These are phyloP conservation scores for Podila horticola DNA, from an alignment of 192 early-diverging fungal species.

Conservation along the genomic window DNA sequence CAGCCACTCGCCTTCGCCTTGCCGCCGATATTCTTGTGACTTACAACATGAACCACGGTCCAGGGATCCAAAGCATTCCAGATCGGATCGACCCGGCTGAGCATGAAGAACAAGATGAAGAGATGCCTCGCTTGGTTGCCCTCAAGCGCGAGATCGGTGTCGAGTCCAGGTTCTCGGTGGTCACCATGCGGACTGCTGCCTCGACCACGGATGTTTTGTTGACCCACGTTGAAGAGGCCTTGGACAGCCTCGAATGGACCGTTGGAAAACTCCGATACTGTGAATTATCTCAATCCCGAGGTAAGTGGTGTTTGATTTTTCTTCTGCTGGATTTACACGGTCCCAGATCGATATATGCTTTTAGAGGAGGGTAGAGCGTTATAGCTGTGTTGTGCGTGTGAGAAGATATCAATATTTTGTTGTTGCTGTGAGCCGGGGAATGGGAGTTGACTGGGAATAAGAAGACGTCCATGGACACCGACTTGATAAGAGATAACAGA, in stretches of 20 bases:
- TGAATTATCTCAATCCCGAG: constrained; percentile 10
- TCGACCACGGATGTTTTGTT: constrained; percentile 50
- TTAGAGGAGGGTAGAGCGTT: neutral
- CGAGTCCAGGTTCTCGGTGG: constrained; percentile 41
- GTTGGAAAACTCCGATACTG: constrained; percentile 53
- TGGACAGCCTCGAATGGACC: constrained; percentile 63
- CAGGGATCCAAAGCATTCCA: constrained; percentile 21
- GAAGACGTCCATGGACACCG: neutral
- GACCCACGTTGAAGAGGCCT: constrained; percentile 53
- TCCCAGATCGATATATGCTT: no score
- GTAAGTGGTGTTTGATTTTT: constrained; percentile 12
- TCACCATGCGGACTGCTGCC: constrained; percentile 53
- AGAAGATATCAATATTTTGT: neutral
- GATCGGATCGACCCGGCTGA: constrained; percentile 48
- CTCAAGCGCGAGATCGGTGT: constrained; percentile 18
- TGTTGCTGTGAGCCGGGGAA: neutral
- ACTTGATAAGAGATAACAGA: constrained; percentile 1
- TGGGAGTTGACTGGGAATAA: neutral
- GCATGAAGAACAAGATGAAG: constrained; percentile 35
- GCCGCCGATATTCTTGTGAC: constrained; percentile 39
- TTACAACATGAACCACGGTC: constrained; percentile 24
- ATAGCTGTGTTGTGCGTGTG: neutral
- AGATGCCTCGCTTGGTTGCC: neutral
- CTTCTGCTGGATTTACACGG: no score
- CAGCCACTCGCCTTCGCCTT: constrained; percentile 33